Base-by-base conservation (phyloP, 768 basidiomycete genomes). In the Dacryopinax primogenitus region DNA sequence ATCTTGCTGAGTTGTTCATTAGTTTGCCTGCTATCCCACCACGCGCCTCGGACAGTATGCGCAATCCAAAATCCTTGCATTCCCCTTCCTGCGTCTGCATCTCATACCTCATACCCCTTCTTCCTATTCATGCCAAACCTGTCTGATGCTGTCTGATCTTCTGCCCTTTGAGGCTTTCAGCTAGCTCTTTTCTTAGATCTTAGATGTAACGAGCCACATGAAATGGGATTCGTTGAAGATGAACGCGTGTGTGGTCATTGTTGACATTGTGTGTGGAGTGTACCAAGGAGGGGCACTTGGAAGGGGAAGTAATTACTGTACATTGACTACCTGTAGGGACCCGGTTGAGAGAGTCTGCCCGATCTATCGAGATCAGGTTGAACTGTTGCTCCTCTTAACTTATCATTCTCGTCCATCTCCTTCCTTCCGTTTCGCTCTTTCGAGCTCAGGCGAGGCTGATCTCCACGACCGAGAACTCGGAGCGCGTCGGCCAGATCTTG, bases 401-500 rank as follows among this genome's bases (percentile, higher is more conserved):
- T 11, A 39, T 39, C 37, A n/a, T n/a, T n/a, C n/a, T n/a, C 37
- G 37, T 11, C n/a, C 37, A 39, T n/a, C n/a, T 11, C n/a, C 37
- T n/a, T n/a, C 12, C 37, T 11, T 11, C 37, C 12, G 11, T 39
- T 39, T 11, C n/a, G n/a, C 11, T n/a, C 12, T 39, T 39, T 39
- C 11, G 11, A 39, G n/a, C 11, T 39, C 37, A 58, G 7, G 11
- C 51, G 6, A 58, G 51, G 3, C 13, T 30, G 4, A 30, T 30
- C 30, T 58, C 51, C 11, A 58, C 51, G 30, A 58, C 32, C 7
- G 51, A 58, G 51, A 58, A 58, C 26, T 11, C 13, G 9, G 51
- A 28, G 9, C 51, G 26, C 51, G 51, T 58, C 51, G 51, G 30
- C 77, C 77, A 78, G 12, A 77, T 65, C 64, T 77, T 77, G 21